These are phyloP conservation scores for Acer campestre DNA, from an alignment of 345 rosid genomes.

Conservation along the genomic window DNA sequence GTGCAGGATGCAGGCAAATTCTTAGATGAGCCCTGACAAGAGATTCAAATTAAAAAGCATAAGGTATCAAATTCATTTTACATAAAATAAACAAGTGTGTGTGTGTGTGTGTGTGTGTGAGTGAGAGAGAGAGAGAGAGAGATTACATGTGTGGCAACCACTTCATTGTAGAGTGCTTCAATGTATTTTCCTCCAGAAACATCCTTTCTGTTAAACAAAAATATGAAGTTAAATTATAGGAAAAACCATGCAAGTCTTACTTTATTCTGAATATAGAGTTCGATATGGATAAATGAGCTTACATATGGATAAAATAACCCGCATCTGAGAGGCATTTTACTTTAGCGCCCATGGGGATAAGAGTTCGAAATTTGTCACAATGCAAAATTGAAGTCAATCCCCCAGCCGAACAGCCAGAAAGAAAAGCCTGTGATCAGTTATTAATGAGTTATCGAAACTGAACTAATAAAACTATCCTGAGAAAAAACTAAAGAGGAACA, in stretches of 20 bases:
- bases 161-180: slow-evolving; percentile 56
- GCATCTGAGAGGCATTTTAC: slow-evolving; percentile 96
- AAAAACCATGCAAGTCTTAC: not conserved
- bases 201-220: slow-evolving; percentile 59
- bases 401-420: slow-evolving; percentile 97
- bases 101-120: too few species aligned
- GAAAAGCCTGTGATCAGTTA: slow-evolving; percentile 59
- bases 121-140: too few species aligned
- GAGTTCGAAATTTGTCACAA: slow-evolving; percentile 78
- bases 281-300: slow-evolving; percentile 36
- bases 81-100: not conserved
- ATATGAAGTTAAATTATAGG: slow-evolving; percentile 16
- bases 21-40: slow-evolving; percentile 72
- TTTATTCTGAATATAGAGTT: slow-evolving; percentile 4
- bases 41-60: slow-evolving; percentile 10
- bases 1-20: slow-evolving; percentile 80
- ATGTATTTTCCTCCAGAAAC: slow-evolving; percentile 68
- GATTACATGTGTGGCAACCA: slow-evolving; percentile 79
- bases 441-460: slow-evolving; percentile 4
- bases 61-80: not conserved
- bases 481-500: not conserved
- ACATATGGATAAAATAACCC: slow-evolving; percentile 88
- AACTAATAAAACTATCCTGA: not conserved
- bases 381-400: slow-evolving; percentile 89
- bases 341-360: slow-evolving; percentile 63